These are phyloP conservation scores for Eragrostis curvula DNA, from an alignment of 176 grass and related monocot species.

Conservation along the genomic window DNA sequence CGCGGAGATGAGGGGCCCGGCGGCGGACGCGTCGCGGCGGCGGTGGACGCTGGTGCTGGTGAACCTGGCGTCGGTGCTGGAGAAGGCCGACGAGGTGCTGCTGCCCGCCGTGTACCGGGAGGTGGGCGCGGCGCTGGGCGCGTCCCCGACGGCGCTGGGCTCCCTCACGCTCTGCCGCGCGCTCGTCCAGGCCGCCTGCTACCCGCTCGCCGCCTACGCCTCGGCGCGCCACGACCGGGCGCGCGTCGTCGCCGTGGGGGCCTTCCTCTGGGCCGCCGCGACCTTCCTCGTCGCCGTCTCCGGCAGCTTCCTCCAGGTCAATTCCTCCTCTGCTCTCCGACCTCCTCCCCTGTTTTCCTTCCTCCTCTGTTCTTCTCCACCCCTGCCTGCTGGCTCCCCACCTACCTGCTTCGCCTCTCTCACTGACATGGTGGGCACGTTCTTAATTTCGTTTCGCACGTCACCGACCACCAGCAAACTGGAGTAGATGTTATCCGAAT, in stretches of 20 bases:
- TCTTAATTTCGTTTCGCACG: background rate
- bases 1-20: background rate
- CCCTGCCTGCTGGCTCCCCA: too few relatives aligned
- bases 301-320: constrained; percentile 64
- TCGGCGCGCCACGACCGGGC: constrained; percentile 64
- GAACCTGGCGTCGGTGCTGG: constrained; percentile 75
- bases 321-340: background rate
- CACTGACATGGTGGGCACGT: background rate
- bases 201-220: constrained; percentile 84
- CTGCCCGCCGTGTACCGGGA: constrained; percentile 87
- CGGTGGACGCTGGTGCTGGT: constrained; percentile 73
- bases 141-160: constrained; percentile 62
- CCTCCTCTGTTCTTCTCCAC: background rate
- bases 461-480: background rate
- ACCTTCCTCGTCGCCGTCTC: constrained; percentile 84
- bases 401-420: background rate
- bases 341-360: too few relatives aligned
- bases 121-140: constrained; percentile 69
- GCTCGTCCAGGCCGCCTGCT: constrained; percentile 73
- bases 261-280: constrained; percentile 84
- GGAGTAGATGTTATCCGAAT: constrained; percentile 32
- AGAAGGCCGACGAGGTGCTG: constrained; percentile 83
- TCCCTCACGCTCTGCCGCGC: constrained; percentile 79
- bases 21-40: constrained; percentile 11
- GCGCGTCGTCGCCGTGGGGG: constrained; percentile 67